These are phyloP conservation scores for Silene latifolia DNA, from an alignment of 148 eudicot genomes.

Conservation along the genomic window DNA sequence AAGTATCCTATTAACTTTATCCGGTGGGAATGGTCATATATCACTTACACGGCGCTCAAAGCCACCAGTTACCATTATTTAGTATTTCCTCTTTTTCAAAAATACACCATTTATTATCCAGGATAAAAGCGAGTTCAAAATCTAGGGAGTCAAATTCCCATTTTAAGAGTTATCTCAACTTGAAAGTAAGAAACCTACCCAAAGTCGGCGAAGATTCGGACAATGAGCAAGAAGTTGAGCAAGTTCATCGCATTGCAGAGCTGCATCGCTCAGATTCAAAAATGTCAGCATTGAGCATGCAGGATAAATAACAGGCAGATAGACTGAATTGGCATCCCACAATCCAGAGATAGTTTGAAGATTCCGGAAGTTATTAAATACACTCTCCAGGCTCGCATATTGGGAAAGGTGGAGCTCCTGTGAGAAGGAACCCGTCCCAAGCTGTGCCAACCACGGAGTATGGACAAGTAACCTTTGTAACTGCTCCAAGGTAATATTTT, in stretches of 20 bases:
- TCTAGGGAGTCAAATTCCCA: too few species aligned
- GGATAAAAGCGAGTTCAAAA: not conserved
- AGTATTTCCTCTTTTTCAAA: not conserved
- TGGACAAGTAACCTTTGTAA: constrained; percentile 50
- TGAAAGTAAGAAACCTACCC: constrained; percentile 44
- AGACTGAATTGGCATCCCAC: constrained; percentile 50
- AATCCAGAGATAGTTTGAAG: constrained; percentile 58
- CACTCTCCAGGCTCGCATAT: constrained; percentile 34
- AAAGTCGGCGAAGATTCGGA: constrained; percentile 68
- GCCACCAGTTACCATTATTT: not conserved
- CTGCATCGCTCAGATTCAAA: constrained; percentile 65
- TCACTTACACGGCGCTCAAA: too few species aligned
- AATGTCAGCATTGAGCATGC: constrained; percentile 54
- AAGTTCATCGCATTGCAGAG: constrained; percentile 49
- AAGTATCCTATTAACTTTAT: not conserved
- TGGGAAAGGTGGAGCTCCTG: constrained; percentile 56
- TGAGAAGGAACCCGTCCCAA: constrained; percentile 69
- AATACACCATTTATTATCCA: not conserved
- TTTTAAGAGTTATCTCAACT: too few species aligned
- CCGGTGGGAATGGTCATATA: too few species aligned
- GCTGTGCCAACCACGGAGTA: constrained; percentile 58
- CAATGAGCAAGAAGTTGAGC: constrained; percentile 58
- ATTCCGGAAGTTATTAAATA: constrained; percentile 47
- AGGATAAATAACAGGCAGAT: constrained; percentile 52
- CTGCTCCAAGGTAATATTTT: constrained; percentile 52